Base-by-base conservation (phyloP, 495 filamentous ascomycete genomes). In the Penicillium silybi region DNA sequence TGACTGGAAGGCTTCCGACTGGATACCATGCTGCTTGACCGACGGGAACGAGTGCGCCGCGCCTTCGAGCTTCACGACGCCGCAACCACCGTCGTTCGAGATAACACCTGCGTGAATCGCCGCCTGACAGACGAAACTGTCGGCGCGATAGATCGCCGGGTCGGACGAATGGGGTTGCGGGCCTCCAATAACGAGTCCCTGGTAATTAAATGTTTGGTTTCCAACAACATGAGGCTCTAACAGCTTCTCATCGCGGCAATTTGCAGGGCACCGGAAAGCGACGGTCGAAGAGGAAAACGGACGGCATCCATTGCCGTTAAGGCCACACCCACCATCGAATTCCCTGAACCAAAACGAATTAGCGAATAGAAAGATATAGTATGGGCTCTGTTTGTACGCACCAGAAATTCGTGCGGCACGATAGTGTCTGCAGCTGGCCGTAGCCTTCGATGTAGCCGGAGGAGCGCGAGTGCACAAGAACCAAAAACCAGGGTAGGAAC, bases 71-170 rank as follows among this genome's bases (percentile, higher is more conserved):
- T 76, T 75, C 22, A 84, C 77, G 15, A 90, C 82, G 42, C 88
- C 90, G 55, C 90, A 95, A 3, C 90, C 90, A 18, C 90, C 90
- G 9, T 75, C 65, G 54, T 90, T 79, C 13, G 80, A 80, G 46
- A 91, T 79, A 38, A 88, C 59, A 10, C 90, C 89, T 0, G 86
- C 78, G 62, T 95, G 90, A 34, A 95, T 86, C 6, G 89, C 89
- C 10, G 89, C 74, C 41, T 84, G 82, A 63, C 90, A 95, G 48
- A 93, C 81, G 57, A 89, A 89, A 17, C 89, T 92, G 61, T 95
- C 90, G 1, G 85, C 86, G 2, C 90, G 82, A 63, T 95, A 95
- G 16, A 86, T 62, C 0, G 78, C 71, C 2, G 53, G 47, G 3
- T 67, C 64, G 7, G 64, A 58, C 15, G 67, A 68, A 15, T 56